Evolutionary conservation across 1,284 basidiomycete genomes (phyloP), one percentile per base, ranked within the genome.

Genomic region (Hemileia vastatrix): DNA sequence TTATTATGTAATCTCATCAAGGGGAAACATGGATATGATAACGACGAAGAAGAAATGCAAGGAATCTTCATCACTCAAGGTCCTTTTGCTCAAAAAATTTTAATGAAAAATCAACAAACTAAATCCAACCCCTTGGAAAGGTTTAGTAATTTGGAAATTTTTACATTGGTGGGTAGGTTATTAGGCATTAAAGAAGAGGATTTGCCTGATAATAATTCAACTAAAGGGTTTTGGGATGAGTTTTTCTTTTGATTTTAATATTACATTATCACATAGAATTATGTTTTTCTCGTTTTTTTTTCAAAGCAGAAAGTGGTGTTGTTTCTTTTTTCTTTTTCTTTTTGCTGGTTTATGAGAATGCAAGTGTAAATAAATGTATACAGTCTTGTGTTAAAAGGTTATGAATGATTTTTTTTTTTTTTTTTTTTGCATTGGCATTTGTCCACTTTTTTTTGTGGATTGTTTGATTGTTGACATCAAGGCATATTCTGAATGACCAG

Each of bases 11-110:
- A 5, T 53, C 11, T 6, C 13, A 9, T 11, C 19, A 19, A 61
- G 59, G 59, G 59, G 6, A 45, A 54, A 19, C 59, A 61, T 61
- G 59, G 59, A 36, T 61, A 61, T 48, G 59, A 61, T 45, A 61
- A 61, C 44, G 36, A 54, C 47, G 50, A 54, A 36, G 45, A 19
- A 23, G 31, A 15, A 13, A 61, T 61, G 59, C 19, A 50, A 24
- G 43, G 51, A n/a, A 61, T 61, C 8, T 61, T 61, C 27, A 24
- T 61, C 8, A 43, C 51, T 15, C 43, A 54, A 19, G 59, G 59
- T 2, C 59, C 59, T 11, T 61, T 53, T 54, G 19, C 32, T 13
- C 6, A 45, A 15, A 11, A 21, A 19, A 54, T 48, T 27, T 27
- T 27, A 31, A 36, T 8, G 6, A 45, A 54, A 19, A 19, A 49